These are phyloP conservation scores for Trichosporon sp. DNA, from an alignment of 1,284 basidiomycete species.

Conservation along the genomic window DNA sequence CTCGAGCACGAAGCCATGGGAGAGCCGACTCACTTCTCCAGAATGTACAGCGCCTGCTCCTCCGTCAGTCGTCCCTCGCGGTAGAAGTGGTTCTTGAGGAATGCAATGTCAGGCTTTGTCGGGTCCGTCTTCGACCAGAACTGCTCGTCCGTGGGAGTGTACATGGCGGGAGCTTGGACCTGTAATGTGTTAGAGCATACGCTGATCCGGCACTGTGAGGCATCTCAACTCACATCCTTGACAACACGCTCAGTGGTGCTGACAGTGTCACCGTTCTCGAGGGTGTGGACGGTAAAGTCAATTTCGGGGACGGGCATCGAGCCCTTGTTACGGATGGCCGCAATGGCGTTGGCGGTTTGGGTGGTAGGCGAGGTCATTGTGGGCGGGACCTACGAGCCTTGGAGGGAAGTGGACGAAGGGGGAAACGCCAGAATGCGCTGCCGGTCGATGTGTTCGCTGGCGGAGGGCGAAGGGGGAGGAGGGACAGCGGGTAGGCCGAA, in stretches of 20 bases:
- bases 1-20: neutral
- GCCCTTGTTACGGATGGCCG: conserved; percentile 48
- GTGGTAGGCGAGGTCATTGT: conserved; percentile 49
- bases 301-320: conserved; percentile 66
- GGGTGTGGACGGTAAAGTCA: conserved; percentile 84
- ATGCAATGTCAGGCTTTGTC: conserved; percentile 90
- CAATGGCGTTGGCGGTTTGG: conserved; percentile 54
- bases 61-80: conserved; percentile 89
- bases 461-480: neutral
- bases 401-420: conserved; percentile 4
- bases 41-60: conserved; percentile 84
- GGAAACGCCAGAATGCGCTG: neutral
- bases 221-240: conserved; percentile 55
- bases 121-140: conserved; percentile 84
- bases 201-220: too few relatives aligned
- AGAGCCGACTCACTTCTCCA: conserved; percentile 63
- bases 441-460: neutral
- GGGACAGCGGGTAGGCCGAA: conserved; percentile 15
- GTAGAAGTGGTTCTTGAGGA: conserved; percentile 99
- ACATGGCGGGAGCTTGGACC: conserved; percentile 95
- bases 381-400: conserved; percentile 16
- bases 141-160: conserved; percentile 85
- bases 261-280: conserved; percentile 83
- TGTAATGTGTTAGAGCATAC: conserved; percentile 48
- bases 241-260: conserved; percentile 61